A percentile compares a stretch with the other conserved stretches of the same genome.
Conservation (phyloP, 176 grass and related monocot species). For the Oryza meridionalis region DNA sequence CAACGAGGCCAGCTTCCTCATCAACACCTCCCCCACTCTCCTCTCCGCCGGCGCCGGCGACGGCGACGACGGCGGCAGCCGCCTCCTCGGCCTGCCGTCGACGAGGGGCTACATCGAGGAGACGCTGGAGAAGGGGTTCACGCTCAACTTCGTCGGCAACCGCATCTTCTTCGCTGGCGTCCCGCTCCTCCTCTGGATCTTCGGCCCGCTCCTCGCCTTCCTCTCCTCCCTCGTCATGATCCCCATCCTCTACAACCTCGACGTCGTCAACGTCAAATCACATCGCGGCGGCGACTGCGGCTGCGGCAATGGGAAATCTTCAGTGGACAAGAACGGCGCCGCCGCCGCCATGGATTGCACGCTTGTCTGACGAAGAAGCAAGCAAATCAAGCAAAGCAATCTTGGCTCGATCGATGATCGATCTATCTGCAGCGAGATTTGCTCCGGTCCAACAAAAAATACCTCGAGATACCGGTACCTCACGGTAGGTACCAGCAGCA, state of each 20-base stretch:
- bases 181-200: slow-evolving; percentile 82
- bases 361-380: slow-evolving; percentile 13
- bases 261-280: slow-evolving; percentile 32
- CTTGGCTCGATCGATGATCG: too few species aligned
- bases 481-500: neutral
- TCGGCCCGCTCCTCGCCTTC: slow-evolving; percentile 84
- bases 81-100: slow-evolving; percentile 7
- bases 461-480: too few species aligned
- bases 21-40: slow-evolving; percentile 52
- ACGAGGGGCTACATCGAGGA: slow-evolving; percentile 46
- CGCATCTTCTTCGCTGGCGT: slow-evolving; percentile 82
- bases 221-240: slow-evolving; percentile 65
- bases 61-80: neutral
- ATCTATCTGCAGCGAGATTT: too few species aligned
- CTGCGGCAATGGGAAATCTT: slow-evolving; percentile 19
- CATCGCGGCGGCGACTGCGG: neutral
- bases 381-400: too few species aligned
- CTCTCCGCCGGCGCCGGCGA: neutral
- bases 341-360: slow-evolving; percentile 11
- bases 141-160: slow-evolving; percentile 80
- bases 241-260: slow-evolving; percentile 80
- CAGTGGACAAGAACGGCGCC: neutral
- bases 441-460: too few species aligned
- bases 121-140: slow-evolving; percentile 64
- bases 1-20: slow-evolving; percentile 90